Evolutionary conservation across 371 early-diverging fungal species (phyloP).

Genomic region (Rhizomucor miehei): DNA sequence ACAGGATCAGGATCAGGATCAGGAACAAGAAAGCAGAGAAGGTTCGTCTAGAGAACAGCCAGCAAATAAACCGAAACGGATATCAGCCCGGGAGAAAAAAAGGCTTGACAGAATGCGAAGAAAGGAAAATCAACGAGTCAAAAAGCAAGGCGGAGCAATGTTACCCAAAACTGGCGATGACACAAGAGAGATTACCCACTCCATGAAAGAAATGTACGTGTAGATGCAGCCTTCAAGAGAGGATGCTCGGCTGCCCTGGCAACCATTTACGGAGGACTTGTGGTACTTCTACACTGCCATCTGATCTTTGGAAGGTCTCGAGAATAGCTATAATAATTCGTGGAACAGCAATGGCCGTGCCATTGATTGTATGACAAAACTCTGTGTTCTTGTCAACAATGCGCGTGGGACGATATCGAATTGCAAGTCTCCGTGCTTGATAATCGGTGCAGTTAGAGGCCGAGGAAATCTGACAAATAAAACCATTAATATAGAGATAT

Average conservation of each 20-base stretch:
- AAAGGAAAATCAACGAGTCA: constrained; percentile 23
- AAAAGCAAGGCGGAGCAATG: constrained; percentile 13
- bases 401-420: constrained; percentile 50
- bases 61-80: constrained; percentile 12
- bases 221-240: constrained; percentile 5
- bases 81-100: constrained; percentile 29
- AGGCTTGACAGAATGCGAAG: constrained; percentile 22
- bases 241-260: constrained; percentile 30
- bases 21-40: constrained; percentile 2
- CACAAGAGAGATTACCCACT: not conserved
- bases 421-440: constrained; percentile 74
- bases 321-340: constrained; percentile 83
- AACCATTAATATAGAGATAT: not conserved
- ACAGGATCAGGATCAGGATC: constrained; percentile 8
- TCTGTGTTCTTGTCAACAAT: constrained; percentile 37
- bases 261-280: constrained; percentile 71
- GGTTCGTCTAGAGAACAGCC: not conserved
- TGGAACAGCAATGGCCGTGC: constrained; percentile 92
- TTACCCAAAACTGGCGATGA: not conserved
- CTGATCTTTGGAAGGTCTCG: constrained; percentile 75
- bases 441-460: constrained; percentile 90
- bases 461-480: constrained; percentile 60
- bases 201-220: constrained; percentile 31
- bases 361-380: constrained; percentile 92
- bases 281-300: constrained; percentile 78